These are phyloP conservation scores for Backusella parvicylindrica DNA, from an alignment of 192 early-diverging fungal genomes.

Conservation along the genomic window DNA sequence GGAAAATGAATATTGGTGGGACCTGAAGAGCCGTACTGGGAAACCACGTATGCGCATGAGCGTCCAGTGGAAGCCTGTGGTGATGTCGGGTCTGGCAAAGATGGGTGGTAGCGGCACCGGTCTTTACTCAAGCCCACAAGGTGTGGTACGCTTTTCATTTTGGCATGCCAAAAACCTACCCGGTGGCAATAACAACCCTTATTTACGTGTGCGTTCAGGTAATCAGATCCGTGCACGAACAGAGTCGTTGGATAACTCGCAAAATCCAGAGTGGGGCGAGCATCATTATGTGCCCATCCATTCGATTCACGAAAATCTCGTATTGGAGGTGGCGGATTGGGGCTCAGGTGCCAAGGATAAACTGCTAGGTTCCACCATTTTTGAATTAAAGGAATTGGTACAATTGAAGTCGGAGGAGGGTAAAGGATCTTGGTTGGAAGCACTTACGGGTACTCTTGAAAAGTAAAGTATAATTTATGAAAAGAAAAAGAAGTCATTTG, in stretches of 20 bases:
- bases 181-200: conserved; percentile 66
- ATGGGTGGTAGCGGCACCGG: not conserved
- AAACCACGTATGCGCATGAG: conserved; percentile 29
- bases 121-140: conserved; percentile 43
- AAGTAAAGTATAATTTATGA: not conserved
- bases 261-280: conserved; percentile 87
- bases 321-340: conserved; percentile 71
- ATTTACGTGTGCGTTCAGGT: conserved; percentile 61
- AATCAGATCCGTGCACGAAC: conserved; percentile 60
- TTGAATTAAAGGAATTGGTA: conserved; percentile 43
- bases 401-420: conserved; percentile 8
- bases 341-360: conserved; percentile 74
- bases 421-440: conserved; percentile 17
- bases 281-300: conserved; percentile 74
- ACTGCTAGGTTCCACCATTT: conserved; percentile 55
- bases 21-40: not conserved
- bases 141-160: conserved; percentile 69
- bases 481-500: not conserved
- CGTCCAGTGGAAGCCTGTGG: conserved; percentile 66
- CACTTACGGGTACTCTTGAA: not conserved
- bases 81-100: conserved; percentile 44
- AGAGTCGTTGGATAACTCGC: conserved; percentile 62
- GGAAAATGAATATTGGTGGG: conserved; percentile 31
- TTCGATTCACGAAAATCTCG: conserved; percentile 57
- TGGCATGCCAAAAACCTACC: conserved; percentile 65